Base-by-base conservation (phyloP, 2,329 filamentous ascomycete species). In the Phialophora verrucosa region DNA sequence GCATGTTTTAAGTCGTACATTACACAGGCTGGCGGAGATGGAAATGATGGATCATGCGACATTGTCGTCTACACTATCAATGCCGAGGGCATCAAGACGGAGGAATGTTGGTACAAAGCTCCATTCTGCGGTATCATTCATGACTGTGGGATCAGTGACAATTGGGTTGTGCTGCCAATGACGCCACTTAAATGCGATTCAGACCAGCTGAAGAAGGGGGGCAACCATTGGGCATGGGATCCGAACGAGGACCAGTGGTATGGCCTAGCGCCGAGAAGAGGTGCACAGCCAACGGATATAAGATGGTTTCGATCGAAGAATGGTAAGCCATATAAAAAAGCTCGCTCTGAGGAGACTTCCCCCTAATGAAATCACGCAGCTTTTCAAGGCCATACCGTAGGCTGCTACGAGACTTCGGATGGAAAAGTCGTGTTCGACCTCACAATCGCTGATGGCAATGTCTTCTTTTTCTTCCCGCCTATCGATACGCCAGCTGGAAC, bases 111-210 rank as follows among this genome's bases (percentile, higher is more conserved):
- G 78, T 84, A 83, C 64, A 79, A 80, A 67, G 80, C 82, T 1
- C 83, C 83, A 0, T 84, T 82, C 68, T 81, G 80, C 25, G 82
- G 82, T n/a, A 83, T 84, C 79, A 84, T 84, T 56, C 83, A 84
- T 70, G 83, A 84, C 66, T 81, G 79, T 29, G 82, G 81, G 0
- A 70, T 84, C 4, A 81, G 78, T 6, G 75, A 82, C 71, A 83
- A 84, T 63, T 84, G 80, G 63, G 69, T 83, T 2, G 78, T 84
- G 11, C 72, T 84, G 55, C 80, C 82, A 0, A 67, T 84, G 69
- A 83, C 81, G 31, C 82, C 83, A 0, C 32, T 84, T 35, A 83
- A 83, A 73, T 79, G 77, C 67, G 76, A 78, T 17, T 57, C 51
- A 17, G 80, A 80, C 50, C 75, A 81, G 6, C 74, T 84, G 70